Base-by-base conservation (phyloP, 2,329 filamentous ascomycete genomes). In the Lasiodiplodia sp. region DNA sequence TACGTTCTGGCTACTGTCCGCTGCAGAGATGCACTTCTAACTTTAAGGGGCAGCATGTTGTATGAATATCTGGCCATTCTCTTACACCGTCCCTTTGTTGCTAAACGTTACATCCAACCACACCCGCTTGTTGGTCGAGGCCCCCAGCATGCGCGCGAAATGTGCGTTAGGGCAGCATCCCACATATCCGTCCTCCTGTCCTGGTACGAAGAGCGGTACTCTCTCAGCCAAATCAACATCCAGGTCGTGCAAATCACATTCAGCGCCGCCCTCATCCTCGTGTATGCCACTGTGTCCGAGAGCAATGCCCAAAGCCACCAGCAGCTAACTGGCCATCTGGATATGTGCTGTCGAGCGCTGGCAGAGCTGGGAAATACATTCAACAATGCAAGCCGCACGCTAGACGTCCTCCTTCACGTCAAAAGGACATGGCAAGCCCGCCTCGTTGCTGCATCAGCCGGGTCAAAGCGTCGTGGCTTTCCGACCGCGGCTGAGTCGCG, bases 241-340 rank as follows among this genome's bases (percentile, higher is more conserved):
- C 77, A 82, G 62, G 79, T 80, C 0, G 80, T 82, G 11, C 77
- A 78, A n/a, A 81, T 83, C 21, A 81, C 82, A 16, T 82, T 82
- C 71, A 81, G 79, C 16, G 81, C 82, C 1, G 81, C 81, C 1
- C 73, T 83, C 21, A 73, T 79, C n/a, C 69, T 79, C 10, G 72
- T 77, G 23, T 78, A 76, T 68, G 75, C 75, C 18, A 71, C 73
- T 12, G 70, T 78, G 25, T 71, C 70, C 11, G 66, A 58, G n/a
- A 37, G 57, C 16, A 44, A 63, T 31, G 62, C 38, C 28, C 31
- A 72, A 25, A 44, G 66, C 11, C 56, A 69, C 28, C 49, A n/a
- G 2, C 62, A 65, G 18, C 77, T 81, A 75, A 75, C 77, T 5
- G 76, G 75, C 4, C 75, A 81, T 56, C 71, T 82, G 14, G 80